Base-by-base conservation (phyloP, 192 early-diverging fungal genomes). In the Coemansia sp. region DNA sequence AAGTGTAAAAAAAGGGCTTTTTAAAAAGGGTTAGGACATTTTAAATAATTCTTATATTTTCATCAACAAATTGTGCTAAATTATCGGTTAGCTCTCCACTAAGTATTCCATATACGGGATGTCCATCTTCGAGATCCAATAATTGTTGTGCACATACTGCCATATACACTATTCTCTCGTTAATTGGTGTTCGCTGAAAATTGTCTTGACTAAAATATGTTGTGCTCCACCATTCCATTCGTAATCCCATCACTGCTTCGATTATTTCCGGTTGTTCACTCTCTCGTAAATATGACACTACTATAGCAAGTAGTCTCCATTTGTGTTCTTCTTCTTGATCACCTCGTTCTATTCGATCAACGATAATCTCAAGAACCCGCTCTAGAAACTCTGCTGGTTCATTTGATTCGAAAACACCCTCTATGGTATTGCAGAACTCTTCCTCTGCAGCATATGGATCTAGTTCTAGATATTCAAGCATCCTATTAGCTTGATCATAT, bases 311-410 rank as follows among this genome's bases (percentile, higher is more conserved):
- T 27, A 62, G 69, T 31, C 31, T 29, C 78, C 78, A 81, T 11
- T 51, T 59, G 46, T 23, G 36, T 0, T 52, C 2, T n/a, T 81
- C 78, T 0, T 24, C 19, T 0, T 51, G 33, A 14, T 72, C 70
- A 24, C 78, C 78, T 14, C 71, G 51, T 46, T 81, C 78, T 19
- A 81, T 72, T 14, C 73, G 46, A 61, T 70, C 63, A 5, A 70
- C 29, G 30, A 72, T 59, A 8, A 81, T 64, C 1, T 6, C 23
- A 1, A 75, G 19, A 21, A 70, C 5, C 29, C 70, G 61, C 36
- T 53, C 22, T 1, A 60, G 39, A 3, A 17, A 46, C 14, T 46
- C 39, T 17, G 17, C 14, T 46, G 39, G 14, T 17, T 46, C 2
- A 0, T 9, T 46, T 46, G 39, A 46, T 46, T 9, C 17, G 1